Evolutionary conservation across 2,329 filamentous ascomycete genomes (phyloP), one percentile per base, ranked within the genome.

Genomic region (Cytospora chrysosperma): DNA sequence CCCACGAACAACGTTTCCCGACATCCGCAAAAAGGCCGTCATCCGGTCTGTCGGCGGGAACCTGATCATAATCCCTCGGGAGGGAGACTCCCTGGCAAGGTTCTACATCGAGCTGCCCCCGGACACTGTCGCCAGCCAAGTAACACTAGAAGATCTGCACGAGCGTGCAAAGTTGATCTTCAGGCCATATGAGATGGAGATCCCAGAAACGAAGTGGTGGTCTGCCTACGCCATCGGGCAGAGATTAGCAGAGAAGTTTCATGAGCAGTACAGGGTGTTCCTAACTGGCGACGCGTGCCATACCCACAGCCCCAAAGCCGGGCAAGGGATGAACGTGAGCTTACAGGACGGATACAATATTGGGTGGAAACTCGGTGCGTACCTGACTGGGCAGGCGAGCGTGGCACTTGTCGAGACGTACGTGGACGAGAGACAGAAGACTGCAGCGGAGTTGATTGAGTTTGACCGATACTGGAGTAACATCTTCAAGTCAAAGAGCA

Each of bases 281-380:
- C 73, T 89, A 15, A 83, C 84, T 0, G 87, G 87, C 3, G 86
- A 89, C 68, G 86, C 86, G 3, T 87, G 85, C 68, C 87, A 89
- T 69, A 89, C 86, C 0, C 87, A 89, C 69, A 86, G 82, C 1
- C 87, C 87, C 6, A 89, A 89, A 72, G 86, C 86, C 0, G 87
- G 86, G 0, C 86, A 89, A 72, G 87, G 83, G 2, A 85, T 85
- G 82, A 85, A 85, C 57, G 81, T 84, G 34, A 78, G 80, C 17
- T 72, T 89, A 64, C 86, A 88, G 68, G 87, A 89, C 66, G 86
- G 85, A 7, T 84, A 85, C 68, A 87, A 87, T 62, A 79, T 86
- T 58, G 85, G 84, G 7, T 87, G 84, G 84, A 87, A 87, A 68
- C 75, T 87, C 8, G 82, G 77, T 0, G 74, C 77, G 28, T 75